Base-by-base conservation (phyloP, 2,329 filamentous ascomycete genomes). In the Exophiala sideris region DNA sequence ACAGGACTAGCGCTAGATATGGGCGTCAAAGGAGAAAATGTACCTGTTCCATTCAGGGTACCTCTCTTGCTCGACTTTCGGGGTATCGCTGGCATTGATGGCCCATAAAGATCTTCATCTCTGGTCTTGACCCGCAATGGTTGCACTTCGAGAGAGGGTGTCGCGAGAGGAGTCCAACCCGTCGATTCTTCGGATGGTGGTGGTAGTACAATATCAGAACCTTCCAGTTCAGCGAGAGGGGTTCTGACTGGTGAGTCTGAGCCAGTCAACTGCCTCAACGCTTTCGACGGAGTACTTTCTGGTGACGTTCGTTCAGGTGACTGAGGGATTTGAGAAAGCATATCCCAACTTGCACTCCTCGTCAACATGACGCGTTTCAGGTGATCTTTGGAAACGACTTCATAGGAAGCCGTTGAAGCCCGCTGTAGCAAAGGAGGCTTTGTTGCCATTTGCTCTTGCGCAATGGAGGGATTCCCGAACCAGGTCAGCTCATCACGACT, bases 41-140 rank as follows among this genome's bases (percentile, higher is more conserved):
- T 16, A 33, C 20, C 18, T 12, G 6, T n/a, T 5, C 24, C 47
- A 24, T n/a, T 46, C 24, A 55, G 12, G 18, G 56, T 60, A 44
- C 57, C 45, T 36, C 64, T 57, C 55, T 65, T 66, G 47, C 64
- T 66, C 21, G 64, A 65, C 39, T 62, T 53, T 45, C 60, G 56
- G 8, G 64, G 64, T 8, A 66, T 34, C 20, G 39, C 34, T 35
- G 58, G 60, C 14, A 42, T 29, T 12, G 14, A n/a, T 24, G 20
- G 11, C 11, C 42, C 2, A 5, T 40, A n/a, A 36, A 24, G 10
- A 20, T 52, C 18, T 14, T 56, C 32, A 5, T 52, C 36, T 44
- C 34, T 51, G 5, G 46, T 56, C 39, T 38, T 48, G 18, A 53
- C 38, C 10, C 33, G 39, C 6, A 57, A 38, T 32, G 57, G 59